phyloP scores from a whole-genome alignment of 208 protist species.

The Phytomonas sp. region DNA sequence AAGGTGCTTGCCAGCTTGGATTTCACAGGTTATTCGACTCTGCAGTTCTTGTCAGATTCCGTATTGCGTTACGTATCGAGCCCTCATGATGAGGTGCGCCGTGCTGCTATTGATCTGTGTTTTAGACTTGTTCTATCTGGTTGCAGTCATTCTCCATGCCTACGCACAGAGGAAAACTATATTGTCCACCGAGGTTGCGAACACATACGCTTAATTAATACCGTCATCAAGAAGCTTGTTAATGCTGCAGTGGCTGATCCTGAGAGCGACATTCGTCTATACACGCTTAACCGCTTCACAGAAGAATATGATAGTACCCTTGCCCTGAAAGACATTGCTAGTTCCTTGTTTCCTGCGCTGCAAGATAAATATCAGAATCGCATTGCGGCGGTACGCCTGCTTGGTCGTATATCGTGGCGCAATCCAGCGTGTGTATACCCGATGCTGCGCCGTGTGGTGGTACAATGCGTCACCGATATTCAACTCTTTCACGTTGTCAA shows the following conservation, averaged over 20 bases:
- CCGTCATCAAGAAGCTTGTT: conserved; percentile 65
- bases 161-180: conserved; percentile 45
- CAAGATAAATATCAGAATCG: conserved; percentile 85
- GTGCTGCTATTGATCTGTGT: conserved; percentile 78
- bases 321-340: conserved; percentile 65
- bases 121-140: conserved; percentile 84
- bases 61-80: conserved; percentile 72
- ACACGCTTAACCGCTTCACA: conserved; percentile 74
- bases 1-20: conserved; percentile 64
- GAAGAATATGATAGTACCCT: conserved; percentile 66
- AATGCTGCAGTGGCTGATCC: conserved; percentile 82
- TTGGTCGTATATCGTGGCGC: conserved; percentile 71
- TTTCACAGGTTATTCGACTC: conserved; percentile 82
- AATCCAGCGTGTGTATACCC: conserved; percentile 78
- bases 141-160: conserved; percentile 69
- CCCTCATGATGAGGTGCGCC: conserved; percentile 79
- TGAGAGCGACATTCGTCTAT: conserved; percentile 83
- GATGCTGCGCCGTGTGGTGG: conserved; percentile 74
- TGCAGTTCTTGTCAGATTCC: conserved; percentile 78
- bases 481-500: conserved; percentile 71
- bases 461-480: conserved; percentile 80
- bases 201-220: conserved; percentile 74
- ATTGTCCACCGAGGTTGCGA: conserved; percentile 75
- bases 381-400: conserved; percentile 61
- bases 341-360: conserved; percentile 65